phyloP scores from a whole-genome alignment of 1,284 basidiomycete genomes.

The Xerocomus minutiporus region DNA sequence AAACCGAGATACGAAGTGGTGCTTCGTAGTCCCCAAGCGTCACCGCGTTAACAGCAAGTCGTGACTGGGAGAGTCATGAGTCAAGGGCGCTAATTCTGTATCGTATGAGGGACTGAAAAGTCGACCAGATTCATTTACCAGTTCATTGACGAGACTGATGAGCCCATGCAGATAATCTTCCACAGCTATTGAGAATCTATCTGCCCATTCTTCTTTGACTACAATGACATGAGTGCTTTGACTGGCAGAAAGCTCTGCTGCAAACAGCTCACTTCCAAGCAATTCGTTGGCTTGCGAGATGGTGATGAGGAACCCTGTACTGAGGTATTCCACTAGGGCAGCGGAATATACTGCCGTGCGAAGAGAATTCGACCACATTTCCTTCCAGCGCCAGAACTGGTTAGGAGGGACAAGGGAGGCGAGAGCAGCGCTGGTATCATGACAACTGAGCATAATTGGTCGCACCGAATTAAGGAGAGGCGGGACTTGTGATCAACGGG shows the following conservation, averaged over 20 bases:
- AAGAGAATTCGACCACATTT: slow-evolving; percentile 68
- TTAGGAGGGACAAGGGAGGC: slow-evolving; percentile 57
- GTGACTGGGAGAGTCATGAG: slow-evolving; percentile 48
- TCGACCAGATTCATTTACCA: slow-evolving; percentile 46
- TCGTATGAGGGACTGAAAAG: neutral
- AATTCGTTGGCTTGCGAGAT: slow-evolving; percentile 47
- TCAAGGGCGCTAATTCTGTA: neutral
- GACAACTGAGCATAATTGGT: slow-evolving; percentile 53
- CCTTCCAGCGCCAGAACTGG: slow-evolving; percentile 81
- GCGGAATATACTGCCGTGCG: slow-evolving; percentile 63
- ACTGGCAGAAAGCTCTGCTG: neutral
- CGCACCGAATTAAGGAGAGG: slow-evolving; percentile 53
- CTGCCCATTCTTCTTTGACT: slow-evolving; percentile 72
- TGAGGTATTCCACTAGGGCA: slow-evolving; percentile 63
- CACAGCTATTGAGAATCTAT: slow-evolving; percentile 59
- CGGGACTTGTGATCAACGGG: slow-evolving; percentile 43
- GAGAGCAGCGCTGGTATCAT: slow-evolving; percentile 47
- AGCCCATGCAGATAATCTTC: slow-evolving; percentile 87
- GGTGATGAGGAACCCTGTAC: slow-evolving; percentile 55
- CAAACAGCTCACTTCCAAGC: slow-evolving; percentile 58
- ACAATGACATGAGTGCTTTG: slow-evolving; percentile 7
- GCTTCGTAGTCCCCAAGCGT: slow-evolving; percentile 79
- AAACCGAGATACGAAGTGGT: slow-evolving; percentile 72
- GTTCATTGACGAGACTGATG: slow-evolving; percentile 76
- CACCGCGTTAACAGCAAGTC: slow-evolving; percentile 78